A percentile compares a stretch with the other conserved stretches of the same genome.
Conservation (phyloP, 2,329 filamentous ascomycete species). For the Aspergillus sp. region DNA sequence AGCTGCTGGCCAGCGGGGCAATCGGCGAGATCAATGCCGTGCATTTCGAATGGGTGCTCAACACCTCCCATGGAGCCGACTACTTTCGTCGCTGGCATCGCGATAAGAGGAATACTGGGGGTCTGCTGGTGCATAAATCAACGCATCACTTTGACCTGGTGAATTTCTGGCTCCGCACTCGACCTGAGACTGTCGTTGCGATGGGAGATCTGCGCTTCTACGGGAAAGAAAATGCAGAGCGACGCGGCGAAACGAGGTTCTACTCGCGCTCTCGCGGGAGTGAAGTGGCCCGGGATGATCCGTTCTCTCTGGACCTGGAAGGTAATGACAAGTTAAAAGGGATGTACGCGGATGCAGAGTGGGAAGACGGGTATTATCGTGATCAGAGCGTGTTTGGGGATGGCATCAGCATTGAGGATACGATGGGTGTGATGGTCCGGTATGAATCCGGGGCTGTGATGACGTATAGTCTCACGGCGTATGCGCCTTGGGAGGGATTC, state of each 20-base stretch:
- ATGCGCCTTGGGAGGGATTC: slow-evolving; percentile 56
- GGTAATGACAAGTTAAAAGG: slow-evolving; percentile 57
- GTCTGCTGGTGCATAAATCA: slow-evolving; percentile 63
- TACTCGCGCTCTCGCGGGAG: slow-evolving; percentile 52
- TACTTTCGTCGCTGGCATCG: slow-evolving; percentile 67
- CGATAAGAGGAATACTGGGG: slow-evolving; percentile 62
- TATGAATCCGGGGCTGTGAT: slow-evolving; percentile 60
- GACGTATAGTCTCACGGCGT: slow-evolving; percentile 58
- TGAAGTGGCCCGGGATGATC: slow-evolving; percentile 55
- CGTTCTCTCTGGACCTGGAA: slow-evolving; percentile 61
- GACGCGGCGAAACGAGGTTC: slow-evolving; percentile 54
- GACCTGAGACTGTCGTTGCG: slow-evolving; percentile 59
- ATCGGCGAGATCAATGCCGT: slow-evolving; percentile 61
- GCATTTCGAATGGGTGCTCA: slow-evolving; percentile 66
- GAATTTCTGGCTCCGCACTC: slow-evolving; percentile 63
- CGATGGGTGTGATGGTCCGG: slow-evolving; percentile 61
- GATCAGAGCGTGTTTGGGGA: slow-evolving; percentile 66
- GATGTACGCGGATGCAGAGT: slow-evolving; percentile 64
- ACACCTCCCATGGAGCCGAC: slow-evolving; percentile 63
- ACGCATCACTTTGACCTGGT: slow-evolving; percentile 67
- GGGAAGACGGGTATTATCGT: slow-evolving; percentile 63
- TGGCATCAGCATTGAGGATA: slow-evolving; percentile 66
- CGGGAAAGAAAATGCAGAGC: slow-evolving; percentile 62
- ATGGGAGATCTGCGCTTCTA: slow-evolving; percentile 63
- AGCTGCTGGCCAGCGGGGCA: slow-evolving; percentile 56